A percentile compares a stretch with the other conserved stretches of the same genome.
Conservation (phyloP, 257 asterid genomes). For the Echites panduratus region DNA sequence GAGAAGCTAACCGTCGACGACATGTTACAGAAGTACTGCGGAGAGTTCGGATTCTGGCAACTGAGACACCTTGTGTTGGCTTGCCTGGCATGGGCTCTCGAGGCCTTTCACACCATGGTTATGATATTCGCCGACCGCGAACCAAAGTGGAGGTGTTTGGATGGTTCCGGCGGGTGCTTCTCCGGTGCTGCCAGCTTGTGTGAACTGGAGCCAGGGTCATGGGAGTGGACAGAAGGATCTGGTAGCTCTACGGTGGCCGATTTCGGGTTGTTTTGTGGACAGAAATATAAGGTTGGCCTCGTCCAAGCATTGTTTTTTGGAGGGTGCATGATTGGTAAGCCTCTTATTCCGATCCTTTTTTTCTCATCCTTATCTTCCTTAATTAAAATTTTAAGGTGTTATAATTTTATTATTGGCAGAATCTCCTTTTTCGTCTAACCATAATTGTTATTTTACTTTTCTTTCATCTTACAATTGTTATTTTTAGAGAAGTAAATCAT, state of each 20-base stretch:
- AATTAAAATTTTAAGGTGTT: too few relatives aligned
- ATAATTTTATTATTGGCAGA: too few relatives aligned
- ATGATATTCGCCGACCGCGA: conserved; percentile 84
- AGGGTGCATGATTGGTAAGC: conserved; percentile 83
- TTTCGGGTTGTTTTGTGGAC: conserved; percentile 65
- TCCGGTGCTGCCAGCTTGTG: conserved; percentile 39
- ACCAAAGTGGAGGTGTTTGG: conserved; percentile 57
- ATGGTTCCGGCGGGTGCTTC: conserved; percentile 24
- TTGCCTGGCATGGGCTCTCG: conserved; percentile 80
- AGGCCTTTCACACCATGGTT: conserved; percentile 82
- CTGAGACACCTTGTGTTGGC: conserved; percentile 61
- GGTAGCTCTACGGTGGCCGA: conserved; percentile 71
- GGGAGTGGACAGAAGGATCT: conserved; percentile 71
- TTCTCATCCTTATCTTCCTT: not conserved
- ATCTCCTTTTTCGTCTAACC: too few relatives aligned
- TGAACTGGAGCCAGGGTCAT: conserved; percentile 46
- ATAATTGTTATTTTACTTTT: too few relatives aligned
- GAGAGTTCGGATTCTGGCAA: conserved; percentile 88
- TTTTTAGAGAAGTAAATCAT: too few relatives aligned
- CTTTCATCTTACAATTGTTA: too few relatives aligned
- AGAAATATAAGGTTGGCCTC: conserved; percentile 74
- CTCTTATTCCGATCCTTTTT: not conserved
- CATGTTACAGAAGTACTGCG: conserved; percentile 61
- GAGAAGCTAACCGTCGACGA: conserved; percentile 59
- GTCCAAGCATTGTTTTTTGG: conserved; percentile 78